These are phyloP conservation scores for Fusarium subtropicale DNA, from an alignment of 2,329 filamentous ascomycete genomes.

Conservation along the genomic window DNA sequence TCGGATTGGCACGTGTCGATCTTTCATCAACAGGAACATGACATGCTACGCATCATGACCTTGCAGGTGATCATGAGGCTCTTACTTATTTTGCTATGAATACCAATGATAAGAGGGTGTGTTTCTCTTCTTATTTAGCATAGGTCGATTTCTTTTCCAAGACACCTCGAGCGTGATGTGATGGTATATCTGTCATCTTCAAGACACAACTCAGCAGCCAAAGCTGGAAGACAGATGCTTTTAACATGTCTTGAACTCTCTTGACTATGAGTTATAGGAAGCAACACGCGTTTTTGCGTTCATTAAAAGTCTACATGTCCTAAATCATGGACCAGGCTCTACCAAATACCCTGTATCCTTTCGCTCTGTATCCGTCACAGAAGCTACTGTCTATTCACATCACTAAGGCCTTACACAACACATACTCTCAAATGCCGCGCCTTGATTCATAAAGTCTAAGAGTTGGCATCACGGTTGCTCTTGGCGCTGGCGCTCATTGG, in stretches of 20 bases:
- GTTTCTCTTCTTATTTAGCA: neutral
- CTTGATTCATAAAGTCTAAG: constrained; percentile 36
- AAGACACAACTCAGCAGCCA: neutral
- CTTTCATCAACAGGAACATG: constrained; percentile 3
- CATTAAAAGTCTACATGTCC: constrained; percentile 32
- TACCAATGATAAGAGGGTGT: neutral
- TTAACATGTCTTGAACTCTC: constrained; percentile 22
- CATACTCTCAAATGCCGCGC: neutral
- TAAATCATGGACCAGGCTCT: constrained; percentile 10
- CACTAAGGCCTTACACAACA: neutral
- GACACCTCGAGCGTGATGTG: neutral
- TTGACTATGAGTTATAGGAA: constrained; percentile 17
- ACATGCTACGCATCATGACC: neutral
- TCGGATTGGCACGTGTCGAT: constrained; percentile 26
- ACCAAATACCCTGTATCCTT: constrained; percentile 7
- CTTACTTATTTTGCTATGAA: neutral
- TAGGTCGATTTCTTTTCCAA: neutral
- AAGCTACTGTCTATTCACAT: neutral
- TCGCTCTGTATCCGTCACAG: neutral
- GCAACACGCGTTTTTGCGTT: constrained; percentile 11
- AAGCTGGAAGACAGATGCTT: neutral
- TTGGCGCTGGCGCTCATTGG: constrained; percentile 90
- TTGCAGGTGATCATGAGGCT: constrained; percentile 27
- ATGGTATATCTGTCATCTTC: neutral
- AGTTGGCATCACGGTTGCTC: constrained; percentile 88